Base-by-base conservation (phyloP, 2,329 filamentous ascomycete genomes). In the Claviceps paspali region DNA sequence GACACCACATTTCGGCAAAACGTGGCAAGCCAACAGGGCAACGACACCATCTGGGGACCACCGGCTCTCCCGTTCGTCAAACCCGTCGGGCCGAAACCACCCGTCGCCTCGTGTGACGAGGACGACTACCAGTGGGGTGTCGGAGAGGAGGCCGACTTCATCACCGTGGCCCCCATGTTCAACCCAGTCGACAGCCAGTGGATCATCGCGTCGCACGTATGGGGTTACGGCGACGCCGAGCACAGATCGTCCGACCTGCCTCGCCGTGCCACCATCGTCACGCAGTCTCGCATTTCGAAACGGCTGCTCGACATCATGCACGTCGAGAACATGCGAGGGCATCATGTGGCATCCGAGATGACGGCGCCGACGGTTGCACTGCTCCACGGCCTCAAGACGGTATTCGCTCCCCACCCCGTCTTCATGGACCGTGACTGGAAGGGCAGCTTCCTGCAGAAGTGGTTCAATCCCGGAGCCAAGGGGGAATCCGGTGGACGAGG, bases 301-400 rank as follows among this genome's bases (percentile, higher is more conserved):
- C 70, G 69, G 21, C 64, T 88, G 2, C 63, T 88, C 24, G 70
- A 83, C 46, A 68, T 77, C 43, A 87, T 87, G 81, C 81, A 88
- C 51, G 68, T 74, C 24, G 83, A 87, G 54, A 82, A 82, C 37
- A 64, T 79, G 44, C 67, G 71, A 11, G 79, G 80, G 44, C 79
- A 81, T 49, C 80, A 85, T 51, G 76, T 87, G 48, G 80, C 79
- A 40, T 82, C 81, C 0, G 82, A 88, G 53, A 86, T 88, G 81
- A 81, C 77, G 42, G 75, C 81, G 1, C 76, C 80, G 38, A 79
- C 79, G 0, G 71, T 79, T 19, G 75, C 80, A 0, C 65, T 88
- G 14, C 72, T 85, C 43, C 81, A 91, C 52, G 82, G 83, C 5
- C 64, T 87, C 34, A 88, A 88, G 59, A 76, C 79, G 4, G 78